Percentiles rank a stretch among this genome's conserved stretches.
Conservation (phyloP, 2,329 filamentous ascomycete species). For the Hypoxylon sp. region DNA sequence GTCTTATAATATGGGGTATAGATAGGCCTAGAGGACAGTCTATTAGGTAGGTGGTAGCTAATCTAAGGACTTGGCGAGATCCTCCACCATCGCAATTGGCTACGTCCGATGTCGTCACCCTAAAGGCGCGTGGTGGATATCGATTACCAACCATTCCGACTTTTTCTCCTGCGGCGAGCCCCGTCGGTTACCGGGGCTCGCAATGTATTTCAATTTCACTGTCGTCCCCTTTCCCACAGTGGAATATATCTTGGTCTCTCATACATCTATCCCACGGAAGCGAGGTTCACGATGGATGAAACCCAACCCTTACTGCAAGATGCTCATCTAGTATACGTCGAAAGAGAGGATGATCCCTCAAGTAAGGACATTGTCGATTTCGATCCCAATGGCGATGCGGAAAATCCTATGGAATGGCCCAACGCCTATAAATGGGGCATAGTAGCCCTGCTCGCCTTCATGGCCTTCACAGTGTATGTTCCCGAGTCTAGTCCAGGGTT, state of each 20-base stretch:
- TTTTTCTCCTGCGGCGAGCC: constrained; percentile 14
- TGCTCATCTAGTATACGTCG: constrained; percentile 42
- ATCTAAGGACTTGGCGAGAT: constrained; percentile 7
- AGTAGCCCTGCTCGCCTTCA: constrained; percentile 67
- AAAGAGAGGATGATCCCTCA: constrained; percentile 42
- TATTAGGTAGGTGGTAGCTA: neutral
- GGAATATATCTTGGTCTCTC: neutral
- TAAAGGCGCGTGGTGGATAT: constrained; percentile 29
- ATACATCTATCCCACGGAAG: neutral
- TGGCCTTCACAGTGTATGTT: constrained; percentile 70
- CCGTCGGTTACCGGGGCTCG: constrained; percentile 3
- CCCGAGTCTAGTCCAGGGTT: neutral
- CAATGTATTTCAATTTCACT: constrained; percentile 4
- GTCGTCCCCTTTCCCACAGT: neutral
- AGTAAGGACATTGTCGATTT: constrained; percentile 61
- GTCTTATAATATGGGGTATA: neutral
- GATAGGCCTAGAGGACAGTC: too few species aligned
- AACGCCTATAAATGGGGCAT: constrained; percentile 67
- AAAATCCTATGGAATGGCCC: constrained; percentile 70
- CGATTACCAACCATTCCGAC: constrained; percentile 6
- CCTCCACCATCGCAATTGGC: constrained; percentile 26
- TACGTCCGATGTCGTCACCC: constrained; percentile 37
- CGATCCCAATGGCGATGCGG: constrained; percentile 62
- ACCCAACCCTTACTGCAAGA: constrained; percentile 55
- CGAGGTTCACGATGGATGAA: constrained; percentile 53